A percentile compares a stretch with the other conserved stretches of the same genome.
phyloP scores from a whole-genome alignment of 495 filamentous ascomycete species.

The Penicillium robsamsonii region DNA sequence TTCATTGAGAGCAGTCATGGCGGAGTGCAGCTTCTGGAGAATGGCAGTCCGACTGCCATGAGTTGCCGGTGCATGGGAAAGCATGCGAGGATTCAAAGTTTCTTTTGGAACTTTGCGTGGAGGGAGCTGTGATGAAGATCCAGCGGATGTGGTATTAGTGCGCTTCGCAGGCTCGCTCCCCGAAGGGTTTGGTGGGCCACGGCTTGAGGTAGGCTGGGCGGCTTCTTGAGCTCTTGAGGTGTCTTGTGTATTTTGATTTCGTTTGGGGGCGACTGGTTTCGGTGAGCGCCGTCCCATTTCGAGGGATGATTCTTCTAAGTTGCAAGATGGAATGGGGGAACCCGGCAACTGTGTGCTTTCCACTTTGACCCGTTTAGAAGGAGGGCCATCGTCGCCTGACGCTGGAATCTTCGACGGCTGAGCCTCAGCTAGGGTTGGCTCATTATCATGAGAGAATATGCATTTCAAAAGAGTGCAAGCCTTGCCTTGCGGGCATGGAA shows the following conservation, averaged over 20 bases:
- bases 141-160: not conserved
- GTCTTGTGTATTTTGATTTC: not conserved
- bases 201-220: slow-evolving; percentile 44
- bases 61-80: slow-evolving; percentile 66
- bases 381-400: not conserved
- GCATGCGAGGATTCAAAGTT: slow-evolving; percentile 74
- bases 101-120: slow-evolving; percentile 44
- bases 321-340: not conserved
- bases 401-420: not conserved
- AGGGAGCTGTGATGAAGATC: slow-evolving; percentile 21
- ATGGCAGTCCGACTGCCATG: slow-evolving; percentile 67
- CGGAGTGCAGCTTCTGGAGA: slow-evolving; percentile 69
- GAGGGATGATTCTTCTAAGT: not conserved
- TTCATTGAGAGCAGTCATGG: slow-evolving; percentile 69
- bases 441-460: slow-evolving; percentile 54
- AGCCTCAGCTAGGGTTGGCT: not conserved
- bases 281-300: not conserved
- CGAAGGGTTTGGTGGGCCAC: slow-evolving; percentile 10
- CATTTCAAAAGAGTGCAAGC: slow-evolving; percentile 56
- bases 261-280: not conserved
- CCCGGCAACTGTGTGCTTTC: not conserved
- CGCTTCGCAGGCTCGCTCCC: slow-evolving; percentile 26
- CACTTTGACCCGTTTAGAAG: slow-evolving; percentile 3
- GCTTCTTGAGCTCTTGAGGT: slow-evolving; percentile 22
- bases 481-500: slow-evolving; percentile 62